These are phyloP conservation scores for Termitomyces bulborhizus DNA, from an alignment of 768 basidiomycete species.

Conservation along the genomic window DNA sequence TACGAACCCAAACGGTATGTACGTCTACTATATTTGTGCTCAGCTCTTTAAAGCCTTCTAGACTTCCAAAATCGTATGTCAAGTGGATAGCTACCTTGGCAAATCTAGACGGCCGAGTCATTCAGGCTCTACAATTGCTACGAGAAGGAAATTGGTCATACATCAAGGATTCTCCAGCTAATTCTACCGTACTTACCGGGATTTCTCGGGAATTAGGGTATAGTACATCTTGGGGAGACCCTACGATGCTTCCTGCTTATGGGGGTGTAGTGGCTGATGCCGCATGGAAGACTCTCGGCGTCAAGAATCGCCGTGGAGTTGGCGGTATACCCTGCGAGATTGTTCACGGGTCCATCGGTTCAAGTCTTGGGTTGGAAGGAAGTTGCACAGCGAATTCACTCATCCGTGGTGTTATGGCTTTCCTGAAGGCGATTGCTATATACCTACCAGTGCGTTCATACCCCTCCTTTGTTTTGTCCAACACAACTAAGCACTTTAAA, in stretches of 20 bases:
- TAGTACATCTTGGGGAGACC: constrained; percentile 60
- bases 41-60: constrained; percentile 14
- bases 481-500: constrained; percentile 1
- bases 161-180: constrained; percentile 28
- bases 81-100: constrained; percentile 76
- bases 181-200: constrained; percentile 34
- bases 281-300: constrained; percentile 51
- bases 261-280: constrained; percentile 49
- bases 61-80: constrained; percentile 60
- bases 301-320: constrained; percentile 43
- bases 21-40: neutral
- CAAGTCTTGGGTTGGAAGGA: constrained; percentile 36
- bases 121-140: constrained; percentile 46
- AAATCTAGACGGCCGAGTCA: constrained; percentile 54
- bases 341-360: constrained; percentile 55
- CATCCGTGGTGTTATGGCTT: constrained; percentile 49
- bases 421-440: constrained; percentile 55
- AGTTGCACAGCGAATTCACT: constrained; percentile 58
- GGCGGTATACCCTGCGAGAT: constrained; percentile 77
- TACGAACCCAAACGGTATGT: constrained; percentile 65
- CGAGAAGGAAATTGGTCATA: constrained; percentile 61
- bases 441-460: constrained; percentile 60
- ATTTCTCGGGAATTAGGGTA: constrained; percentile 53
- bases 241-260: constrained; percentile 49
- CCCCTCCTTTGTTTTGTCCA: neutral